Conservation (phyloP, 1,139 yeast genomes). For the Hyphopichia fennica region DNA sequence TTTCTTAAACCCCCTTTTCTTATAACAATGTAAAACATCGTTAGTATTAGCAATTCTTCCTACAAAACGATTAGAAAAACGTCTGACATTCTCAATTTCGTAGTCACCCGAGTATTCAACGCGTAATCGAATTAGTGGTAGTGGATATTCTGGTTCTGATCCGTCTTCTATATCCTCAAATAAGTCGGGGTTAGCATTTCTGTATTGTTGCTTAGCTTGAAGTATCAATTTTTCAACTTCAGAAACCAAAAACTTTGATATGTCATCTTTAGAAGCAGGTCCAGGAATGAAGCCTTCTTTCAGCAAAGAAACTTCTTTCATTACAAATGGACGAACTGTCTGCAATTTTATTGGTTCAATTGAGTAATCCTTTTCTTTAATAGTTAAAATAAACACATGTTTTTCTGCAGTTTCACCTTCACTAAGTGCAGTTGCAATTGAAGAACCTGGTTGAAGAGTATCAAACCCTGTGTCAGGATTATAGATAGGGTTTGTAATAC, state of each 20-base stretch:
- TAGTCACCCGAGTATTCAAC: conserved; percentile 91
- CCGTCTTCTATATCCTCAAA: conserved; percentile 17
- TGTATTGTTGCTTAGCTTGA: conserved; percentile 56
- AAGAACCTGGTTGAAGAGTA: conserved; percentile 91
- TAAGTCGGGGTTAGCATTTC: conserved; percentile 32
- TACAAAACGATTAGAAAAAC: conserved; percentile 87
- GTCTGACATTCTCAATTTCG: conserved; percentile 86
- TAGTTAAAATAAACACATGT: conserved; percentile 66
- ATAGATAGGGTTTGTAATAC: conserved; percentile 67
- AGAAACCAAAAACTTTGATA: conserved; percentile 57
- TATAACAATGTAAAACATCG: conserved; percentile 75
- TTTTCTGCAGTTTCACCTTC: conserved; percentile 84
- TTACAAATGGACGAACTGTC: conserved; percentile 81
- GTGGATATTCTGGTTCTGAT: conserved; percentile 35
- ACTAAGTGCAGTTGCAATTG: conserved; percentile 86
- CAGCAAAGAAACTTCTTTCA: conserved; percentile 61
- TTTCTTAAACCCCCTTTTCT: conserved; percentile 31
- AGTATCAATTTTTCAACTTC: conserved; percentile 69
- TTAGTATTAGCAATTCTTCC: conserved; percentile 89
- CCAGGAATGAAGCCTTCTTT: conserved; percentile 62
- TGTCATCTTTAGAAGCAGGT: conserved; percentile 60
- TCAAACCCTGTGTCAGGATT: conserved; percentile 72
- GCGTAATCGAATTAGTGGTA: conserved; percentile 77
- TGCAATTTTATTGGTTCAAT: conserved; percentile 66
- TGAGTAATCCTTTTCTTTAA: conserved; percentile 59